Conservation (phyloP, 2,329 filamentous ascomycete genomes). For the Fusarium sp. region DNA sequence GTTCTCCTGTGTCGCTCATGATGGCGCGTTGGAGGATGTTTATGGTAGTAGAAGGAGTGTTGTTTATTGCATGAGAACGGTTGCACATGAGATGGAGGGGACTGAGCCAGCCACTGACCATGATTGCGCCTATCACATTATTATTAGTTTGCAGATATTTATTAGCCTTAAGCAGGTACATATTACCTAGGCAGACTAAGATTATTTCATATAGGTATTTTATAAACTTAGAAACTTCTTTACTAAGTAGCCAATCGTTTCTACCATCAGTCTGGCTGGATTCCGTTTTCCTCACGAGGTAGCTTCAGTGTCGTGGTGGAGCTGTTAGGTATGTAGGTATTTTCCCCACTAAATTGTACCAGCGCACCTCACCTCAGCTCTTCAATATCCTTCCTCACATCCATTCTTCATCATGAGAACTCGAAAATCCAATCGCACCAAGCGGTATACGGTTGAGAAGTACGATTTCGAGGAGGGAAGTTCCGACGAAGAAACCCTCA, state of each 20-base stretch:
- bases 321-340: not conserved
- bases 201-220: too few relatives aligned
- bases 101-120: too few relatives aligned
- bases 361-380: constrained; percentile 10
- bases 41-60: not conserved
- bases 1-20: not conserved
- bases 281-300: not conserved
- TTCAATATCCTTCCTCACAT: constrained; percentile 3
- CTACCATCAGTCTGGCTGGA: too few relatives aligned
- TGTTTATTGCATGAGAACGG: not conserved
- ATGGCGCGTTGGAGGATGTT: not conserved
- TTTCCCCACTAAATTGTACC: constrained; percentile 29
- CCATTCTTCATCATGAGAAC: constrained; percentile 48
- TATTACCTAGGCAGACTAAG: too few relatives aligned
- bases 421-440: constrained; percentile 52
- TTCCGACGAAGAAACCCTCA: constrained; percentile 46
- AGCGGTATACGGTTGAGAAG: constrained; percentile 48
- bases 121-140: too few relatives aligned
- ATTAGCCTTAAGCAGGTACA: too few relatives aligned
- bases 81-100: too few relatives aligned
- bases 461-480: constrained; percentile 52
- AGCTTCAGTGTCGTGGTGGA: not conserved
- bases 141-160: too few relatives aligned
- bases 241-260: too few relatives aligned
- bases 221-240: too few relatives aligned